Evolutionary conservation across 202 grass and related monocot genomes (phyloP), one percentile per base, ranked within the genome.

Genomic region (Elaeis oleifera): DNA sequence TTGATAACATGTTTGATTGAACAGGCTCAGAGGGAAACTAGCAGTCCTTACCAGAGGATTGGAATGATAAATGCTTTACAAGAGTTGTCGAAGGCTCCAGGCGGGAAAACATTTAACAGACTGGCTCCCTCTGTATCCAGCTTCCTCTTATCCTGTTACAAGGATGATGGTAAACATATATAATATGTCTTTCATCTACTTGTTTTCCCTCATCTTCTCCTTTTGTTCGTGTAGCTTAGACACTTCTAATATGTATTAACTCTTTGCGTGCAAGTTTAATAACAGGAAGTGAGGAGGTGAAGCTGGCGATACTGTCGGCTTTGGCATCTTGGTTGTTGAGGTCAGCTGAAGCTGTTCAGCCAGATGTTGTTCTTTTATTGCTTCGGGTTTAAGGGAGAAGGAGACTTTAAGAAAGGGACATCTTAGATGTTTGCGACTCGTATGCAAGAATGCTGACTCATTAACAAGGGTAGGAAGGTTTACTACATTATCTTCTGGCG

Each of bases 271-370:
- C 27, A 58, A 53, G 6, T 26, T 60, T 70, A 63, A 76, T 85
- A 66, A 76, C 61, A 96, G 92, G 84, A 62, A 89, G 90, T 69
- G 92, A 96, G 74, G 92, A 96, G 68, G 92, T 96, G 72, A 96
- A 91, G 79, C 54, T 96, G 87, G 81, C 81, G 55, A 74, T 85
- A 64, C 76, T 96, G 65, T 82, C 70, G 57, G 74, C 82, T 55
- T 74, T 96, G 78, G 76, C 81, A 36, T 88, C 87, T 55, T 96
- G 87, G 92, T 67, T 80, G 69, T 83, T 25, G 4, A 76, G 68
- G 68, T 89, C 81, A 76, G 62, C 68, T 79, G 92, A 96, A 79
- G 74, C 71, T 73, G 71, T 96, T 54, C 72, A 83, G 69, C 63
- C 76, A 71, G 76, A 90, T 83, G 87, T 89, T 58, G 65, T 89